A percentile compares a stretch with the other conserved stretches of the same genome.
These are phyloP conservation scores for Lasiodiplodia hormozganensis DNA, from an alignment of 2,329 filamentous ascomycete species.

Conservation along the genomic window DNA sequence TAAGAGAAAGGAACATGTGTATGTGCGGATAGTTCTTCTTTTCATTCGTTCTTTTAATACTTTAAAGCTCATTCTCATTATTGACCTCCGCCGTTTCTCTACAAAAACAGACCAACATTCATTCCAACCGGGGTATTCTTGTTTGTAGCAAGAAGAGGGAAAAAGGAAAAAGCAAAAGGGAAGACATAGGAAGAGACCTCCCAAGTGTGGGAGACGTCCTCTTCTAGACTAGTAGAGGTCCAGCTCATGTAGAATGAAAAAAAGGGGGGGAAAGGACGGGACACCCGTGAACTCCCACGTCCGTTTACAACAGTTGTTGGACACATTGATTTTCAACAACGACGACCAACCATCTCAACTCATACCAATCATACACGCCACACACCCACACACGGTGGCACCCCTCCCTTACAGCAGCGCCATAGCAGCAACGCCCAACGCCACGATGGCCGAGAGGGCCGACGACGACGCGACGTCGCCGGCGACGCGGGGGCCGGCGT, in stretches of 20 bases:
- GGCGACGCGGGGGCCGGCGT: not conserved
- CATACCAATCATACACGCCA: no score
- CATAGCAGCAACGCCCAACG: not conserved
- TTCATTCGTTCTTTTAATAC: not conserved
- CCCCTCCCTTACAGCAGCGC: conserved; percentile 1
- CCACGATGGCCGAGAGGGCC: not conserved
- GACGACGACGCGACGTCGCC: not conserved
- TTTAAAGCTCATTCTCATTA: not conserved
- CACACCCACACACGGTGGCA: no score
- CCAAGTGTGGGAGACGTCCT: not conserved
- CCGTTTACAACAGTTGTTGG: no score
- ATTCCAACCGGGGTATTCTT: not conserved
- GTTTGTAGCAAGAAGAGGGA: not conserved
- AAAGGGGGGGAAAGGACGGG: not conserved
- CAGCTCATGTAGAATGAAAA: not conserved
- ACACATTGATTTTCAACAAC: no score
- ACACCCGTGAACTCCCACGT: not conserved
- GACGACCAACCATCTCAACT: no score
- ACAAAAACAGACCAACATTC: not conserved
- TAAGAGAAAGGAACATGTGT: not conserved
- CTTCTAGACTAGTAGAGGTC: not conserved
- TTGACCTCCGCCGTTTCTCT: not conserved
- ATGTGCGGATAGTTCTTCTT: not conserved
- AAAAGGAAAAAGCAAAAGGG: not conserved
- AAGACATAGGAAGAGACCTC: not conserved